Percentiles rank a stretch among this genome's conserved stretches.
Evolutionary conservation across 1,284 basidiomycete species (phyloP).

Genomic region (Apiotrichum sp.): DNA sequence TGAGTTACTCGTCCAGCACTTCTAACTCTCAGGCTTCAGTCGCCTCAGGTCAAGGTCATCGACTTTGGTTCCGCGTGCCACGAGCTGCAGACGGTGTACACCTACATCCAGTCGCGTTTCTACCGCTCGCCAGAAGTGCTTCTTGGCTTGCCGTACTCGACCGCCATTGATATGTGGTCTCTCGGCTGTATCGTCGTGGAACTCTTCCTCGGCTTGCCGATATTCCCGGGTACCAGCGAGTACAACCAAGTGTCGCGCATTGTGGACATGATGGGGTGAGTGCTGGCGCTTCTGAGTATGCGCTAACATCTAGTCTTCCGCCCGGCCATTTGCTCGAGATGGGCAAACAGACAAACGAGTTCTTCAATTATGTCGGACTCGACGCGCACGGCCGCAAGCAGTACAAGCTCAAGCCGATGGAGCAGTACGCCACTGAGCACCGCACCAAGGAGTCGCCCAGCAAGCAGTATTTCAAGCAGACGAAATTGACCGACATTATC

Average conservation of each 20-base stretch:
- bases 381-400: constrained; percentile 82
- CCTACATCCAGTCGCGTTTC: constrained; percentile 98
- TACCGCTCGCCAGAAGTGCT: constrained; percentile 98
- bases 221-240: constrained; percentile 98
- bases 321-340: constrained; percentile 90
- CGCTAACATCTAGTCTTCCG: constrained; percentile 57
- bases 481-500: constrained; percentile 88
- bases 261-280: constrained; percentile 95
- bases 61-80: constrained; percentile 99
- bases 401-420: constrained; percentile 82
- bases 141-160: constrained; percentile 87
- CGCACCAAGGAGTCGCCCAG: constrained; percentile 92
- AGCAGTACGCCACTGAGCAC: constrained; percentile 93
- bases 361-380: constrained; percentile 71
- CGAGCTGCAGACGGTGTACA: constrained; percentile 97
- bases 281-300: constrained; percentile 10
- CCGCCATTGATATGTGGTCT: constrained; percentile 96
- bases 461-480: constrained; percentile 98
- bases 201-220: constrained; percentile 87
- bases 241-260: constrained; percentile 97
- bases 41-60: constrained; percentile 97
- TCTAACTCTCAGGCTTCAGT: constrained; percentile 64
- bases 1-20: constrained; percentile 48
- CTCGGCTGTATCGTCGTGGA: constrained; percentile 99
- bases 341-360: constrained; percentile 91